phyloP scores from a whole-genome alignment of 1,284 basidiomycete species.

The Chalciporus piperatoides region DNA sequence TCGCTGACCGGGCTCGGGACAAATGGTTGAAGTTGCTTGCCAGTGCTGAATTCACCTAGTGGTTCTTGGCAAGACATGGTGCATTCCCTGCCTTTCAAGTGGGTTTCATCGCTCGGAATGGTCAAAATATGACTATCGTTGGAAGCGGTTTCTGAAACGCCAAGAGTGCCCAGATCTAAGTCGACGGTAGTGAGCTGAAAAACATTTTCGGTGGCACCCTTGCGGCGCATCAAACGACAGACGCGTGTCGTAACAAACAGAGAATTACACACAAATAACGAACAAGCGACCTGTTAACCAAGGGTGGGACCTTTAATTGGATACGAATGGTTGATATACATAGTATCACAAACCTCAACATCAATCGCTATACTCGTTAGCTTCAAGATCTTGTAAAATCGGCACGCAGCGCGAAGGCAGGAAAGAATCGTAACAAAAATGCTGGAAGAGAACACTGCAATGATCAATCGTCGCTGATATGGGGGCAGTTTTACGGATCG shows the following conservation, averaged over 20 bases:
- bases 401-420: slow-evolving; percentile 14
- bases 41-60: background rate
- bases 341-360: slow-evolving; percentile 16
- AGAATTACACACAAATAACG: slow-evolving; percentile 26
- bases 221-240: slow-evolving; percentile 15
- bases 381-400: slow-evolving; percentile 7
- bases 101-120: background rate
- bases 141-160: background rate
- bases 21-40: background rate
- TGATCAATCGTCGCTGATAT: slow-evolving; percentile 13
- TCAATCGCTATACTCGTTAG: slow-evolving; percentile 13
- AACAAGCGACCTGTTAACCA: slow-evolving; percentile 17
- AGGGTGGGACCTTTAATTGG: background rate
- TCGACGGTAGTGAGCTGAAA: slow-evolving; percentile 21
- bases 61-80: background rate
- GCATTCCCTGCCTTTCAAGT: background rate
- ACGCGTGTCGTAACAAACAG: slow-evolving; percentile 16
- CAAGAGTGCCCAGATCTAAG: slow-evolving; percentile 10
- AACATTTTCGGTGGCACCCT: background rate
- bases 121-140: background rate
- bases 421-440: slow-evolving; percentile 17
- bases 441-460: slow-evolving; percentile 13
- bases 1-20: background rate
- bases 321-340: background rate
- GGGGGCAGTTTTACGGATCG: slow-evolving; percentile 11